Base-by-base conservation (phyloP, 2,329 filamentous ascomycete genomes). In the Pseudogymnoascus sp. region DNA sequence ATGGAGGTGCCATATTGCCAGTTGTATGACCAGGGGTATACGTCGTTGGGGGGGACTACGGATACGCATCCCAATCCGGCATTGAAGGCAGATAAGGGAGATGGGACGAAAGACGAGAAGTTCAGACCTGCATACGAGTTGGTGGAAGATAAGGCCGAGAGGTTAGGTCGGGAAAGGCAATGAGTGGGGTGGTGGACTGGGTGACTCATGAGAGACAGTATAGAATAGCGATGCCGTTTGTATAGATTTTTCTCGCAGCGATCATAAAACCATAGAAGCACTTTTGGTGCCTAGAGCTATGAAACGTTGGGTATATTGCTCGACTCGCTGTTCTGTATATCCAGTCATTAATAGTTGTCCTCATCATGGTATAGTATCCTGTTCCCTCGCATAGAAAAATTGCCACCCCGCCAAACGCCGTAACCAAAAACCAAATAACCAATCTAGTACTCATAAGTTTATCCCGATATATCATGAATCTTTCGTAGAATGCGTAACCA, bases 11-110 rank as follows among this genome's bases (percentile, higher is more conserved):
- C 88, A 4, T 99, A 96, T 73, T 97, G 95, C 75, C 77, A 80
- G 10, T 80, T 99, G 26, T 99, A 99, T 75, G 91, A 97, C 73
- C 80, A 80, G 68, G 93, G 93, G 9, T 97, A 95, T 76, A 96
- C 95, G 2, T 93, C 89, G 67, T 80, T 99, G n/a, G 95, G 95
- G 19, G 93, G 95, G 2, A 91, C 86, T 23, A 87, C 86, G 63
- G 91, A 99, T 76, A 99, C 95, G 2, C 84, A 89, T 67, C 93
- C 91, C 0, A 99, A 99, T 72, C 95, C 95, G 9, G 85, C 83
- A 37, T 76, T 96, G 70, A 82, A 79, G 63, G 69, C 68, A 26
- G 71, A 73, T 10, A 72, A 69, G 23, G 74, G 71, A 38, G 73
- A 71, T 15, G 66, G 67, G n/a, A 65, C 71, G 13, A 72, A 75